Evolutionary conservation across 2,329 filamentous ascomycete species (phyloP).

Genomic region (Pezicula rhizophila): DNA sequence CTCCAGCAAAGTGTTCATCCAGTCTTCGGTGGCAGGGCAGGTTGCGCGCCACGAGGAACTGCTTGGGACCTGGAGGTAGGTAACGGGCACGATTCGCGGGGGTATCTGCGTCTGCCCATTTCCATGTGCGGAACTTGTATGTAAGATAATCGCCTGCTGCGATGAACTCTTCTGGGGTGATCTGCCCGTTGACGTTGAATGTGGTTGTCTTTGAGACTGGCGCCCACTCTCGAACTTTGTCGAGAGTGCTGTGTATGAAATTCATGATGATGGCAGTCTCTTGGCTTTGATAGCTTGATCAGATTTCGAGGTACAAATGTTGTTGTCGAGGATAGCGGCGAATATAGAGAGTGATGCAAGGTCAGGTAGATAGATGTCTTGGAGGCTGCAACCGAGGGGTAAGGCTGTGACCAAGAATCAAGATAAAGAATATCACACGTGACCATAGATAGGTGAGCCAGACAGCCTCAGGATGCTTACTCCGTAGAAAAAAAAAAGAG

Average conservation of each 20-base stretch:
- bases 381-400: too few species aligned
- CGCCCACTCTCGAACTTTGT: conserved; percentile 87
- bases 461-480: too few species aligned
- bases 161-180: conserved; percentile 95
- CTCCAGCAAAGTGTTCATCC: conserved; percentile 87
- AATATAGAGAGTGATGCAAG: too few species aligned
- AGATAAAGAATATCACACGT: too few species aligned
- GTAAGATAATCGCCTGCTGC: conserved; percentile 95
- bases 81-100: conserved; percentile 62
- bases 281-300: background rate
- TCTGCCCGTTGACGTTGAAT: conserved; percentile 88
- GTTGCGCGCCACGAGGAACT: conserved; percentile 90
- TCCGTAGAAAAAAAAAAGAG: too few species aligned
- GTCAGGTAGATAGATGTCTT: too few species aligned
- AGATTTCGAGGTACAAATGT: too few species aligned
- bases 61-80: conserved; percentile 80
- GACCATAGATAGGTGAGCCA: too few species aligned
- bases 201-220: conserved; percentile 86
- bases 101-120: conserved; percentile 87
- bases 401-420: too few species aligned
- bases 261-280: conserved; percentile 54
- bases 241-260: conserved; percentile 86
- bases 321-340: too few species aligned
- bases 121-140: conserved; percentile 98
- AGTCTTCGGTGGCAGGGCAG: conserved; percentile 90